A percentile compares a stretch with the other conserved stretches of the same genome.
Conservation (phyloP, 768 basidiomycete species). For the Guyanaporus albipodus region DNA sequence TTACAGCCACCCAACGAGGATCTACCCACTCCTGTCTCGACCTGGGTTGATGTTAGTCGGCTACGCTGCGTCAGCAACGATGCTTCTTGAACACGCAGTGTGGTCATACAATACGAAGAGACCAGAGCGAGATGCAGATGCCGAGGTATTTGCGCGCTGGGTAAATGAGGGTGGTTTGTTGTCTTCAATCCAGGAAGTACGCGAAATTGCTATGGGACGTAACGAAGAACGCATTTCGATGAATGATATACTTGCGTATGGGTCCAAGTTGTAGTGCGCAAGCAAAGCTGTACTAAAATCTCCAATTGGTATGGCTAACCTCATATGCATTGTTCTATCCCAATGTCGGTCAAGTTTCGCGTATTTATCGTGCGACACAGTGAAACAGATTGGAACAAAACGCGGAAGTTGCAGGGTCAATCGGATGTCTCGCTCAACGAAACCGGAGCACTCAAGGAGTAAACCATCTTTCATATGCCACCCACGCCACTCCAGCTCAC, state of each 20-base stretch:
- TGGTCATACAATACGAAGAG: conserved; percentile 44
- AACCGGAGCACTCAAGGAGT: conserved; percentile 52
- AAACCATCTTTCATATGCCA: no score
- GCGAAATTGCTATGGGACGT: background rate
- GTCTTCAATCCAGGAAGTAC: conserved; percentile 25
- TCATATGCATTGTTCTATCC: background rate
- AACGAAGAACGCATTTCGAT: conserved; percentile 7
- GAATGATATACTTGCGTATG: conserved; percentile 18
- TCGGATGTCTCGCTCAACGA: conserved; percentile 60
- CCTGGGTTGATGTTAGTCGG: conserved; percentile 59
- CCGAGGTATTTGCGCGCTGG: conserved; percentile 54
- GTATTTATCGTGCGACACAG: conserved; percentile 70
- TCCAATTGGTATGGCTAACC: no score
- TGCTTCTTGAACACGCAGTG: conserved; percentile 64
- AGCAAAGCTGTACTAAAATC: background rate
- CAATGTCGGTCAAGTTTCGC: conserved; percentile 32
- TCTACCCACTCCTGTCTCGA: conserved; percentile 48
- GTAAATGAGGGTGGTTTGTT: conserved; percentile 37
- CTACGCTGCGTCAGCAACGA: conserved; percentile 47
- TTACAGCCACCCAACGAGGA: conserved; percentile 34
- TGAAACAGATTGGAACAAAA: conserved; percentile 63
- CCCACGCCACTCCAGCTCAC: background rate
- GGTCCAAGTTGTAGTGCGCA: conserved; percentile 3
- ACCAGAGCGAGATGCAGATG: conserved; percentile 39
- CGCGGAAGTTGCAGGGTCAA: conserved; percentile 67